Conservation (phyloP, 768 basidiomycete species). For the Boletus subcaerulescens region DNA sequence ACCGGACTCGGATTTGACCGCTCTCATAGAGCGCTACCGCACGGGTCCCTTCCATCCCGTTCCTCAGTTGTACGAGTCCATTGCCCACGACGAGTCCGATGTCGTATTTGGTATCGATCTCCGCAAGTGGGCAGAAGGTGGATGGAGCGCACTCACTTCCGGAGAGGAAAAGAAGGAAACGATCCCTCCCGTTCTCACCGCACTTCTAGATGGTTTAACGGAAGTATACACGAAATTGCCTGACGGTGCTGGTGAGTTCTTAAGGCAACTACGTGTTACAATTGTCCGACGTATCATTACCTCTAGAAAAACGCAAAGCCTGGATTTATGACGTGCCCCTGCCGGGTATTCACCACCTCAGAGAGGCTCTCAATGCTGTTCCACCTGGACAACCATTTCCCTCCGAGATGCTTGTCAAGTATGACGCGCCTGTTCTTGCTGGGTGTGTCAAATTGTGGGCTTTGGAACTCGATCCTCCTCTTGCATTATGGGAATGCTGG, state of each 20-base stretch:
- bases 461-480: conserved; percentile 87
- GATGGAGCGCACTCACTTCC: conserved; percentile 57
- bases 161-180: conserved; percentile 58
- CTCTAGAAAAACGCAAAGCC: conserved; percentile 73
- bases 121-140: conserved; percentile 85
- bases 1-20: conserved; percentile 82
- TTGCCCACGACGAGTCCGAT: conserved; percentile 79
- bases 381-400: conserved; percentile 47
- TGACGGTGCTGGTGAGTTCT: conserved; percentile 57
- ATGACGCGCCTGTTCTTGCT: conserved; percentile 85
- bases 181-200: conserved; percentile 71
- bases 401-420: conserved; percentile 59
- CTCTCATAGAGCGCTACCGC: conserved; percentile 88
- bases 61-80: conserved; percentile 83
- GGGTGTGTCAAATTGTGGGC: conserved; percentile 84
- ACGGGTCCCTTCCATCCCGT: conserved; percentile 90
- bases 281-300: neutral
- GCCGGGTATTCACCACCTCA: conserved; percentile 76
- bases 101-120: conserved; percentile 91
- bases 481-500: conserved; percentile 86
- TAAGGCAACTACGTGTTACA: neutral
- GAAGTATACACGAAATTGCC: conserved; percentile 61
- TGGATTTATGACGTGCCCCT: conserved; percentile 97
- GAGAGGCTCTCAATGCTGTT: conserved; percentile 79
- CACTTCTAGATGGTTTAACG: conserved; percentile 60